A percentile compares a stretch with the other conserved stretches of the same genome.
Conservation (phyloP, 371 early-diverging fungal species). For the Mortierella sp. region DNA sequence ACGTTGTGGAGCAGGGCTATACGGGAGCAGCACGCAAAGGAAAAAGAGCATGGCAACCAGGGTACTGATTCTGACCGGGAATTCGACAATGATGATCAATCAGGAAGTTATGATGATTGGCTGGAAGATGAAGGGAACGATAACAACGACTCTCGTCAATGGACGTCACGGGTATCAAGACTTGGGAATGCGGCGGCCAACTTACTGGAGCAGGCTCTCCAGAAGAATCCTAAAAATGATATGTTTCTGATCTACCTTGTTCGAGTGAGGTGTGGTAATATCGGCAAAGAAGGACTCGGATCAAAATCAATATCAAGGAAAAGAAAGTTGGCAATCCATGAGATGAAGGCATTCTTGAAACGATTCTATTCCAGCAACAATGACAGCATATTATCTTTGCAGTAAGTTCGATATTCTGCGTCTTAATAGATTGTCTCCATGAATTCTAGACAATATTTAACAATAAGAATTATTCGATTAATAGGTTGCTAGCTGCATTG, state of each 20-base stretch:
- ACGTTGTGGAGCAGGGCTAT: constrained; percentile 27
- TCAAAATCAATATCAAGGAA: constrained; percentile 7
- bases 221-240: constrained; percentile 29
- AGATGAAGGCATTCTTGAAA: constrained; percentile 25
- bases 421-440: neutral
- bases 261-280: constrained; percentile 25
- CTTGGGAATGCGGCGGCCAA: constrained; percentile 14
- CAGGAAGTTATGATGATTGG: constrained; percentile 11
- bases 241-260: constrained; percentile 36
- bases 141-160: neutral
- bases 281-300: constrained; percentile 19
- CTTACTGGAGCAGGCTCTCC: constrained; percentile 30
- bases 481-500: constrained; percentile 40
- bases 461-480: neutral
- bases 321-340: constrained; percentile 20
- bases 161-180: constrained; percentile 19
- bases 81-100: neutral
- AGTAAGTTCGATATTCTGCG: constrained; percentile 22
- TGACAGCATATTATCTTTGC: constrained; percentile 25
- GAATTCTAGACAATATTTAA: neutral
- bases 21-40: neutral
- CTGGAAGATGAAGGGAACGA: constrained; percentile 12
- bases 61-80: neutral
- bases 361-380: constrained; percentile 25
- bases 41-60: neutral